Conservation (phyloP, 1,284 basidiomycete species). For the Phellinidium pouzarii region DNA sequence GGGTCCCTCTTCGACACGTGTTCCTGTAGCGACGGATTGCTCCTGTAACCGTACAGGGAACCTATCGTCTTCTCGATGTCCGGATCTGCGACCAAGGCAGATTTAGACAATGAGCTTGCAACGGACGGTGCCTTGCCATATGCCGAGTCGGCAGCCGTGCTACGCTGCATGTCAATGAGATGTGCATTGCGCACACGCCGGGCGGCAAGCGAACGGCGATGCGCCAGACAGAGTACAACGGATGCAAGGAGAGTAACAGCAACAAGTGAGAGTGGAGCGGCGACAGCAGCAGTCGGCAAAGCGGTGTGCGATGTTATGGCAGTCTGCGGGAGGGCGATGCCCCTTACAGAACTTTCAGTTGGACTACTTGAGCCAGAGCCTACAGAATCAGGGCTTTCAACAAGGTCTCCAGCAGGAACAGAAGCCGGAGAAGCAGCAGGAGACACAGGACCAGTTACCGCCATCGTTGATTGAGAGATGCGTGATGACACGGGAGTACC, state of each 20-base stretch:
- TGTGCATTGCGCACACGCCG: conserved; percentile 13
- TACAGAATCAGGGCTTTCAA: not conserved
- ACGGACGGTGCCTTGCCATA: not conserved
- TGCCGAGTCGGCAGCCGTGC: not conserved
- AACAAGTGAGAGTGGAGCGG: conserved; percentile 39
- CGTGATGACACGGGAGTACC: not conserved
- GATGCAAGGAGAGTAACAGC: conserved; percentile 33
- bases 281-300: conserved; percentile 35
- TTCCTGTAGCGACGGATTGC: not conserved
- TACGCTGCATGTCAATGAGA: conserved; percentile 5
- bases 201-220: conserved; percentile 15
- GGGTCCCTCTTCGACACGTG: not conserved
- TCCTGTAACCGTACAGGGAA: not conserved
- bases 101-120: not conserved
- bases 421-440: not conserved
- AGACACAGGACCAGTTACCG: not conserved
- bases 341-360: not conserved
- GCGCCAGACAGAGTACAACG: conserved; percentile 10
- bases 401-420: not conserved
- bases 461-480: not conserved
- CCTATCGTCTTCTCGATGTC: conserved; percentile 18
- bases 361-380: not conserved
- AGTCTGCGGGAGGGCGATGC: conserved; percentile 2
- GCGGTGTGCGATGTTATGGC: conserved; percentile 26
- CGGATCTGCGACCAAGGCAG: not conserved